Evolutionary conservation across 2,329 filamentous ascomycete species (phyloP), one percentile per base, ranked within the genome.

Genomic region (Exophiala lecanii-corni): DNA sequence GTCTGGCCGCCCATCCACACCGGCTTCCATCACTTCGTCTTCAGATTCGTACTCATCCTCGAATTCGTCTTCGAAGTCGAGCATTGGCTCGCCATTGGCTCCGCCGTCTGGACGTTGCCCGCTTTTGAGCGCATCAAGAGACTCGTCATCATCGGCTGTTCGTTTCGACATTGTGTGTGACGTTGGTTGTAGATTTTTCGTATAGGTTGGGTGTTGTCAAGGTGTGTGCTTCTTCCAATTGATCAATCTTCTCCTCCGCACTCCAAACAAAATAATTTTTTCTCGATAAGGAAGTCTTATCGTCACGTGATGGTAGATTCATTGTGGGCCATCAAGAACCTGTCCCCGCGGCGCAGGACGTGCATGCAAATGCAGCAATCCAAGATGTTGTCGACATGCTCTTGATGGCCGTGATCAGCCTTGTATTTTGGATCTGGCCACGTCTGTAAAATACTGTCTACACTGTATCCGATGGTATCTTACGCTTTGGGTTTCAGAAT

Each of bases 31-130:
- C 39, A 97, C 86, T 66, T 97, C 89, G 63, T 96, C 89, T 58
- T 85, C 82, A 57, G 81, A 94, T 73, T 96, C 89, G 56, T 91
- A 96, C 61, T 97, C 91, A 49, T 96, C 92, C 61, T 95, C 92
- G 52, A 94, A 97, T 55, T 97, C 86, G 55, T 78, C 75, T 57
- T 86, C 79, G 39, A 86, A 75, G 21, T 57, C 55, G 19, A 57
- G 73, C 48, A 68, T 72, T 43, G 79, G 75, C 51, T 74, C 67
- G 53, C 72, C 64, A 62, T 67, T 68, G 52, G 62, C 62, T 41
- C 69, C 64, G 38, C 63, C 61, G 51, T 77, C 65, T 47, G 78
- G 79, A 21, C 79, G 70, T 49, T 78, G 75, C 45, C 79, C 79
- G 49, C 74, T 73, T 64, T 82, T 82, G 56, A 82, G 72, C 30